Conservation (phyloP, 2,329 filamentous ascomycete species). For the Chaetomiaceae sp. region DNA sequence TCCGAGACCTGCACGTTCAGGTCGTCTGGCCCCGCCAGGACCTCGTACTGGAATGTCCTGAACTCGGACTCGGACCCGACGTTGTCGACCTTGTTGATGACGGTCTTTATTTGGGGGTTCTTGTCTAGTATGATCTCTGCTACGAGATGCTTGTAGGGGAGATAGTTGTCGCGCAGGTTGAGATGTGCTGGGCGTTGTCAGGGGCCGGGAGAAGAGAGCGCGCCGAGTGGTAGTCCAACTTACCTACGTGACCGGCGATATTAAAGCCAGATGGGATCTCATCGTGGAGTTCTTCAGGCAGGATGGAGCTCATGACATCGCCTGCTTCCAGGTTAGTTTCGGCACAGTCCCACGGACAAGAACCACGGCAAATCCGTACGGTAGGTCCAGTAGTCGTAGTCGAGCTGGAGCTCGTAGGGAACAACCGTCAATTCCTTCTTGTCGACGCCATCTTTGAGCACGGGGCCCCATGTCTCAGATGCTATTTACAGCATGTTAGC, state of each 20-base stretch:
- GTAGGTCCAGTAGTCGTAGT: conserved; percentile 85
- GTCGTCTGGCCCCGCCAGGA: conserved; percentile 76
- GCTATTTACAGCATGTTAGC: conserved; percentile 41
- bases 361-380: conserved; percentile 42
- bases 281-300: conserved; percentile 74
- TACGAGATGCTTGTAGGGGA: conserved; percentile 82
- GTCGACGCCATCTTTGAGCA: conserved; percentile 63
- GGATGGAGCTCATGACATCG: conserved; percentile 76
- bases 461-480: conserved; percentile 70
- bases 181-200: conserved; percentile 62
- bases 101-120: conserved; percentile 73
- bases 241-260: conserved; percentile 80
- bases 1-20: conserved; percentile 80
- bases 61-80: conserved; percentile 83
- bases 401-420: conserved; percentile 69
- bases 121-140: conserved; percentile 87
- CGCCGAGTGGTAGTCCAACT: conserved; percentile 26
- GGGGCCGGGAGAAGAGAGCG: conserved; percentile 13
- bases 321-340: conserved; percentile 40
- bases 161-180: conserved; percentile 78
- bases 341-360: background rate
- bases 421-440: conserved; percentile 65
- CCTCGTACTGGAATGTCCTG: conserved; percentile 88
- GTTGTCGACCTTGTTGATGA: conserved; percentile 92
- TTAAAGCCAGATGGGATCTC: conserved; percentile 86